phyloP scores from a whole-genome alignment of 2,329 filamentous ascomycete genomes.

The Curvularia lunata region DNA sequence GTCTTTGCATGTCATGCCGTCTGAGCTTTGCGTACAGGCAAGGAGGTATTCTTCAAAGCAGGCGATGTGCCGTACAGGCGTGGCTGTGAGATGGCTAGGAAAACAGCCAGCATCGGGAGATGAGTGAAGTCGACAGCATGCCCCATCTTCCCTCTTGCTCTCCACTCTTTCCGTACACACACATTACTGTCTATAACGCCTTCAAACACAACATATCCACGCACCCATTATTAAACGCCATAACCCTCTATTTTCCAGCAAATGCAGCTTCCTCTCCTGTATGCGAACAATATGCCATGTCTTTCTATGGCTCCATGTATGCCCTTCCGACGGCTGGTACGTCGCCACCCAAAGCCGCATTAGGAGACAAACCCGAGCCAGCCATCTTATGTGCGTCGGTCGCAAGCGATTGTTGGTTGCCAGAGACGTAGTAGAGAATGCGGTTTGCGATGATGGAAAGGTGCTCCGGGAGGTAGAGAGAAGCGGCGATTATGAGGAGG shows the following conservation, averaged over 20 bases:
- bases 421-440: constrained; percentile 93
- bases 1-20: neutral
- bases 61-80: neutral
- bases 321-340: constrained; percentile 23
- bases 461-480: constrained; percentile 93
- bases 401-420: constrained; percentile 63
- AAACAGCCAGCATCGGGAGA: neutral
- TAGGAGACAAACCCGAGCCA: constrained; percentile 10
- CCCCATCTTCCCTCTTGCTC: neutral
- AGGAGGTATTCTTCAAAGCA: neutral
- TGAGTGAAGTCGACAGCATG: neutral
- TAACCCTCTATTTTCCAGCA: neutral
- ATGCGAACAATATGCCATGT: neutral
- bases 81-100: neutral
- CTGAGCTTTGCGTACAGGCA: neutral
- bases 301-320: constrained; percentile 31
- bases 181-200: neutral
- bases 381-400: constrained; percentile 25
- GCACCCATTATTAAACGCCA: neutral
- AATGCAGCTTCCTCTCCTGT: neutral
- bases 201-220: neutral
- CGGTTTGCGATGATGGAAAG: constrained; percentile 80
- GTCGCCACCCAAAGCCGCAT: constrained; percentile 14
- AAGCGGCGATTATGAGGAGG: constrained; percentile 83
- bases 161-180: neutral